Base-by-base conservation (phyloP, 495 filamentous ascomycete genomes). In the Parathielavia hyrcaniae region DNA sequence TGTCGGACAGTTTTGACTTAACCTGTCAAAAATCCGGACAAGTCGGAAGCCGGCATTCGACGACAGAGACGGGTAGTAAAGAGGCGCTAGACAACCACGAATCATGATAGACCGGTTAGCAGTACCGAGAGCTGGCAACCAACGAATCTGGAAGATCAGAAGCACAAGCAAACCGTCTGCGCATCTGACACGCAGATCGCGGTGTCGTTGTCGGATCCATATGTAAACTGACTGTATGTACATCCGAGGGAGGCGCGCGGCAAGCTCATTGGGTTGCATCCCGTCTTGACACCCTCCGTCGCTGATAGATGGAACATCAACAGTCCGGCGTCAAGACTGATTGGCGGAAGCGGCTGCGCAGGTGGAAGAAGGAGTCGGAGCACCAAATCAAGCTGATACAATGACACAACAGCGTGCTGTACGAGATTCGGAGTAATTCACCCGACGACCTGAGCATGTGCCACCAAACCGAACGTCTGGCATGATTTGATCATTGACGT, bases 231-330 rank as follows among this genome's bases (percentile, higher is more conserved):
- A n/a, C n/a, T n/a, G n/a, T n/a, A n/a, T n/a, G n/a, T 50, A 17
- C 17, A 38, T 17, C n/a, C 32, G 11, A 47, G 22, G 11, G 17
- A 45, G 39, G 53, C 53, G 53, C 53, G 44, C 53, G 53, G 32
- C 20, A 56, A 56, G 53, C 8, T 36, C 26, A 32, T 19, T 40
- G 20, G 43, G 43, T 23, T 50, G 11, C 50, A 26, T 39, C 50
- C 35, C 36, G 35, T 35, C 16, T 6, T 5, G 11, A 30, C 26
- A 30, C 26, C 2, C 26, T 30, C 26, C 3, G 22, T 13, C 22
- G 17, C 20, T 26, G 44, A 20, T 0, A n/a, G 20, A 51, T 22
- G 49, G 39, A 40, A 26, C 49, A 51, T 19, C 49, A 14, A 51
- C 26, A 26, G 11, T 23, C 35, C 9, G 34, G 17, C 19, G 16